These are phyloP conservation scores for Jaltomata sinuosa DNA, from an alignment of 257 asterid species.

Conservation along the genomic window DNA sequence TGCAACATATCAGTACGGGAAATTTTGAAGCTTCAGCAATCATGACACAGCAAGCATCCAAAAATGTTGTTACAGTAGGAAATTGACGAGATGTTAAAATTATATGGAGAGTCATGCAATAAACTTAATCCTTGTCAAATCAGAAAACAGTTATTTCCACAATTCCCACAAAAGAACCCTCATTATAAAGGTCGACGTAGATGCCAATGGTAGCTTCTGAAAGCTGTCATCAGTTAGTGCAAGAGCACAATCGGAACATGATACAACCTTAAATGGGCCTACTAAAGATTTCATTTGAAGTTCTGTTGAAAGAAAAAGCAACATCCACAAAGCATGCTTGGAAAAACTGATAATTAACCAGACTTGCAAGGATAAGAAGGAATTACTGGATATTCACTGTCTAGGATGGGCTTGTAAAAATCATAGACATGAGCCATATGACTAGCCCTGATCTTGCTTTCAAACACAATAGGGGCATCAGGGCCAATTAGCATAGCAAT, in stretches of 20 bases:
- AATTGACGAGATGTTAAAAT: neutral
- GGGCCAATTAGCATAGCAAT: slow-evolving; percentile 97
- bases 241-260: neutral
- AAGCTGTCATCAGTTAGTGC: neutral
- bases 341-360: neutral
- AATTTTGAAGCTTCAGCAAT: neutral
- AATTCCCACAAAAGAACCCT: neutral
- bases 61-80: neutral
- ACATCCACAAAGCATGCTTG: neutral
- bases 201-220: neutral
- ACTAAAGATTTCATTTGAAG: neutral
- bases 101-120: neutral
- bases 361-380: neutral
- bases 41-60: neutral
- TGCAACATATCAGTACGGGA: neutral
- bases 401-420: slow-evolving; percentile 96
- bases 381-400: slow-evolving; percentile 99
- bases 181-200: neutral
- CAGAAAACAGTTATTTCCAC: neutral
- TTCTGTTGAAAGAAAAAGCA: neutral
- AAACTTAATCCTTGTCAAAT: neutral
- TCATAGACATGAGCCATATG: slow-evolving; percentile 98
- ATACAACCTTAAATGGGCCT: neutral
- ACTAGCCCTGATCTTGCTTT: slow-evolving; percentile 91
- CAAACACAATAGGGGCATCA: slow-evolving; percentile 91